phyloP scores from a whole-genome alignment of 345 rosid species.

The Eucalyptus dawsonii region DNA sequence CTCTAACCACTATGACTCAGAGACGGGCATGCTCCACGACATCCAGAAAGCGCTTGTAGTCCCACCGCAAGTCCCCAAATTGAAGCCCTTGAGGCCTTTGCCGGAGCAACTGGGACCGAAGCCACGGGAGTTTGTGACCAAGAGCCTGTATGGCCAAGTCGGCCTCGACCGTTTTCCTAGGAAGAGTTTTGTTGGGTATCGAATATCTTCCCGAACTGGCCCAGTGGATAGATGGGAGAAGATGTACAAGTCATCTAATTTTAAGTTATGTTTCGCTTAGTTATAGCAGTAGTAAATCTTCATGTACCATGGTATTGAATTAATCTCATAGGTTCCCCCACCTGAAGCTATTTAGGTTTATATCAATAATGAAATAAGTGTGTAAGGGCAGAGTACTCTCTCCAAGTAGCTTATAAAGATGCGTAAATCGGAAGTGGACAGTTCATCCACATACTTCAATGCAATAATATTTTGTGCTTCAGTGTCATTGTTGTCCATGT shows the following conservation, averaged over 20 bases:
- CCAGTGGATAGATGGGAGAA: neutral
- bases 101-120: neutral
- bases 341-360: neutral
- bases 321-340: neutral
- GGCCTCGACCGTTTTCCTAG: neutral
- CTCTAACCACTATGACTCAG: constrained; percentile 32
- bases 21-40: constrained; percentile 25
- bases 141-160: neutral
- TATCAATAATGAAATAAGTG: neutral
- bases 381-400: neutral
- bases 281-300: neutral
- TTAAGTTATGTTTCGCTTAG: neutral
- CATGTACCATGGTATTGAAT: neutral
- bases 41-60: constrained; percentile 38
- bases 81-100: neutral
- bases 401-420: neutral
- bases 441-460: neutral
- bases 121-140: neutral
- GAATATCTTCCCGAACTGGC: neutral
- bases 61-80: constrained; percentile 12
- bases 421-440: neutral
- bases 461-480: neutral
- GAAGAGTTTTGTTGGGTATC: neutral
- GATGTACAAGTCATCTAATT: neutral
- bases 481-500: neutral